Percentiles rank a stretch among this genome's conserved stretches.
These are phyloP conservation scores for Blastocystis sp. DNA, from an alignment of 352 stramenopile species.

Conservation along the genomic window DNA sequence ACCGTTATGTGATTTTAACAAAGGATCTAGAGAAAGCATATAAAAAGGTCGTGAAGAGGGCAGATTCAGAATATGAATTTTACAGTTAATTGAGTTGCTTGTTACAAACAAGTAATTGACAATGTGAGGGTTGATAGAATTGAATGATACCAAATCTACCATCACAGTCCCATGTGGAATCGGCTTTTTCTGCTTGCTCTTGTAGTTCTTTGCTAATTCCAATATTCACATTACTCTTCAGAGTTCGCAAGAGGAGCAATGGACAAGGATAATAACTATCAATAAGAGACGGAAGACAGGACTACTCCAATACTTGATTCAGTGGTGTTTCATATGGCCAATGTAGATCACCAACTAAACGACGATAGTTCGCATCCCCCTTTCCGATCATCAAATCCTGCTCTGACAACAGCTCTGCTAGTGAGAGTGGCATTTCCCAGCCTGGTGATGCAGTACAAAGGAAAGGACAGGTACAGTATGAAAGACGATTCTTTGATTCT, in stretches of 20 bases:
- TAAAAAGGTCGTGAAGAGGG: conserved; percentile 98
- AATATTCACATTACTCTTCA: conserved; percentile 63
- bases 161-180: conserved; percentile 41
- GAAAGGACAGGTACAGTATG: neutral
- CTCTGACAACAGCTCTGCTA: neutral
- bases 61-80: conserved; percentile 97
- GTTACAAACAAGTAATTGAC: neutral
- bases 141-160: conserved; percentile 56
- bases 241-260: conserved; percentile 33
- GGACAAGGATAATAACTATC: conserved; percentile 42
- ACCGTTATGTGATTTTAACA: conserved; percentile 97
- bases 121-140: conserved; percentile 5
- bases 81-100: conserved; percentile 81
- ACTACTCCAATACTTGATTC: conserved; percentile 79
- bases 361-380: conserved; percentile 94
- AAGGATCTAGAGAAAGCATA: conserved; percentile 99
- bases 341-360: conserved; percentile 85
- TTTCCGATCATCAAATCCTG: conserved; percentile 88
- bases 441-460: conserved; percentile 11
- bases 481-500: neutral
- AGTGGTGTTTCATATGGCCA: conserved; percentile 83
- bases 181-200: neutral
- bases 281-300: neutral
- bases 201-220: conserved; percentile 10
- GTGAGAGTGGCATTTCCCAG: conserved; percentile 33